Conservation (phyloP, 495 filamentous ascomycete species). For the Gamarada debralockiae region DNA sequence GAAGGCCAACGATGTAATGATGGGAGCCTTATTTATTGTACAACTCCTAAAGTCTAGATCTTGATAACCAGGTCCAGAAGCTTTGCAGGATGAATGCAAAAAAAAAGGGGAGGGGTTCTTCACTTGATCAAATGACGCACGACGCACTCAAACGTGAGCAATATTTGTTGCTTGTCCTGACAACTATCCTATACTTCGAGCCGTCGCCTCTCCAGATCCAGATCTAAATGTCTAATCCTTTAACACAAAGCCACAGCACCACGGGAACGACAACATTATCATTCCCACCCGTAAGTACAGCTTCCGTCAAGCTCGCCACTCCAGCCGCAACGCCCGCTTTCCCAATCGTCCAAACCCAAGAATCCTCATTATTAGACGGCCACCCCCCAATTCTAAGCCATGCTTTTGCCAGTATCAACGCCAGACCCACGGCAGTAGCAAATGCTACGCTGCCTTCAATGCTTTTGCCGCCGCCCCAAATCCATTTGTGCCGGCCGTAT, state of each 20-base stretch:
- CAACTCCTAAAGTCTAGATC: no score
- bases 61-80: no score
- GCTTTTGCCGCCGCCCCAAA: conserved; percentile 95
- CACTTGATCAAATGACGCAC: no score
- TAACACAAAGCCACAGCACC: conserved; percentile 85
- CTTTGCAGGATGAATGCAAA: no score
- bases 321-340: conserved; percentile 68
- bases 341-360: conserved; percentile 40
- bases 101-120: no score
- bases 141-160: no score
- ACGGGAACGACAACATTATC: conserved; percentile 99
- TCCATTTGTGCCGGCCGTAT: conserved; percentile 85
- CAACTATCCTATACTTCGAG: no score
- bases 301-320: conserved; percentile 87
- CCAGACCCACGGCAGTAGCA: conserved; percentile 69
- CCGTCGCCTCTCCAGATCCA: not conserved
- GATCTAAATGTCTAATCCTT: conserved; percentile 64
- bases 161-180: no score
- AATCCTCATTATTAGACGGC: conserved; percentile 36
- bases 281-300: conserved; percentile 93
- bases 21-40: no score
- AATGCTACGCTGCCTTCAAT: conserved; percentile 90
- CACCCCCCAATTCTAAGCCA: conserved; percentile 79
- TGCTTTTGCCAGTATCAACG: conserved; percentile 62
- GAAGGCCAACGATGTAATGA: no score